These are phyloP conservation scores for Ogataea salicorniae DNA, from an alignment of 805 yeast genomes.

Conservation along the genomic window DNA sequence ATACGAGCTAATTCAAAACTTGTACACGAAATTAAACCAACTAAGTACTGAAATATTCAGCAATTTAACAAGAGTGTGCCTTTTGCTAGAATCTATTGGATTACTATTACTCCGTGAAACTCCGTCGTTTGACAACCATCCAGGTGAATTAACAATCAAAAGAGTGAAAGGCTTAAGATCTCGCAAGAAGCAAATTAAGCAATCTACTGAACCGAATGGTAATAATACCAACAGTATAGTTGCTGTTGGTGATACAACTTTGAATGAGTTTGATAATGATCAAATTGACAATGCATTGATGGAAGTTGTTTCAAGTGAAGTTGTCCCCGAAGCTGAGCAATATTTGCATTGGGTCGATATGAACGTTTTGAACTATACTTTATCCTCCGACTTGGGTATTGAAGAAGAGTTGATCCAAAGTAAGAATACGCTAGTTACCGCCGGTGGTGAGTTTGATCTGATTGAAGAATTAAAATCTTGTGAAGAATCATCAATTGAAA, in stretches of 20 bases:
- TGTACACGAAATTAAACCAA: conserved; percentile 35
- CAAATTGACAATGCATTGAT: conserved; percentile 31
- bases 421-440: conserved; percentile 4
- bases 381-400: conserved; percentile 22
- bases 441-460: conserved; percentile 7
- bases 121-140: conserved; percentile 24
- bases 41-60: conserved; percentile 34
- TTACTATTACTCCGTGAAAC: conserved; percentile 50
- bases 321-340: conserved; percentile 33
- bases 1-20: conserved; percentile 18
- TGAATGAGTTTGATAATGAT: conserved; percentile 21
- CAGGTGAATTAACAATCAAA: conserved; percentile 44
- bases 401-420: conserved; percentile 14
- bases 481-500: conserved; percentile 20
- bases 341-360: conserved; percentile 45
- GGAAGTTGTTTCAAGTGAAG: conserved; percentile 35
- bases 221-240: conserved; percentile 10
- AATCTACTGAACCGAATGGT: conserved; percentile 12
- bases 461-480: conserved; percentile 9
- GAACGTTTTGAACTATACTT: conserved; percentile 24
- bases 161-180: conserved; percentile 77
- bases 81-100: conserved; percentile 71
- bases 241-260: conserved; percentile 28
- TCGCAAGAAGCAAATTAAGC: conserved; percentile 31
- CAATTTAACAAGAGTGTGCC: conserved; percentile 46